These are phyloP conservation scores for Cryptococcus deneoformans DNA, from an alignment of 1,284 basidiomycete genomes.

Conservation along the genomic window DNA sequence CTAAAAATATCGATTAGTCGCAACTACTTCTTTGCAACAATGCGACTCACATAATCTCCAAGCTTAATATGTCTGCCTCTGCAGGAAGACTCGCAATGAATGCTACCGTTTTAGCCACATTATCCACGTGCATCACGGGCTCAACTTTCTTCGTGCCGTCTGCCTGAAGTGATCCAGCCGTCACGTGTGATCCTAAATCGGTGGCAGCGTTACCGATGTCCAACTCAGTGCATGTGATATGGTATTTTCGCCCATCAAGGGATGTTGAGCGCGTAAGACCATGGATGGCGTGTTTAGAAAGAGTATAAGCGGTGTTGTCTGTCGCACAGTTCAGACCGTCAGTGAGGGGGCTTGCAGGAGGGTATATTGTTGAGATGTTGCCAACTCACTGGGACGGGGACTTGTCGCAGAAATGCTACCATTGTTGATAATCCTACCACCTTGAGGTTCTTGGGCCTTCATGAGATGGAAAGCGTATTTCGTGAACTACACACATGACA, in stretches of 20 bases:
- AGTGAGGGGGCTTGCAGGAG: conserved; percentile 23
- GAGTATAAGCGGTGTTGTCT: conserved; percentile 58
- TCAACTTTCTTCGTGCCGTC: conserved; percentile 63
- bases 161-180: conserved; percentile 61
- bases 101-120: conserved; percentile 68
- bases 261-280: conserved; percentile 71
- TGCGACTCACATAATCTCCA: conserved; percentile 61
- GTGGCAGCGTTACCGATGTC: conserved; percentile 76
- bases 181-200: conserved; percentile 54
- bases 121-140: conserved; percentile 52
- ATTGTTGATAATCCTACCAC: conserved; percentile 82
- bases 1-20: conserved; percentile 32
- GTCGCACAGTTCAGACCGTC: conserved; percentile 16
- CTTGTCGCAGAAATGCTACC: conserved; percentile 71
- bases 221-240: conserved; percentile 73
- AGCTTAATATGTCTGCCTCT: conserved; percentile 64
- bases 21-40: not conserved
- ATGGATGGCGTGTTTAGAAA: conserved; percentile 72
- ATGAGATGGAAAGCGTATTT: conserved; percentile 71
- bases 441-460: conserved; percentile 67
- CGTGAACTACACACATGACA: conserved; percentile 53
- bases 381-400: conserved; percentile 58
- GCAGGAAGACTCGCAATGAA: conserved; percentile 66
- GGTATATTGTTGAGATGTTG: not conserved
- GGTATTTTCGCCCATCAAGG: conserved; percentile 68